These are phyloP conservation scores for Leccinum truebloodii DNA, from an alignment of 768 basidiomycete genomes.

Conservation along the genomic window DNA sequence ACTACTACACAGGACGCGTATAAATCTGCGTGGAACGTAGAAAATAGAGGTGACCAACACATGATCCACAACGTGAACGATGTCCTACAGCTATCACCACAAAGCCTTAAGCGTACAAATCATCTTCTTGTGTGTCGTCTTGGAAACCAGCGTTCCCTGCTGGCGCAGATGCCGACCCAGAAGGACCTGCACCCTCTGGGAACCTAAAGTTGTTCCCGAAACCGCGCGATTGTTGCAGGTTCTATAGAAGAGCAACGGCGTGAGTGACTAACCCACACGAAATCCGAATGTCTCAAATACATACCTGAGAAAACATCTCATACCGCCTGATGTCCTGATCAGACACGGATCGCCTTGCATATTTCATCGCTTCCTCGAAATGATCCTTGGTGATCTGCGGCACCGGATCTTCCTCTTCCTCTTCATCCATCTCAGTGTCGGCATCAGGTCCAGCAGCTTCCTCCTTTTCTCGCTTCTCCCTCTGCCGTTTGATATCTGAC, in stretches of 20 bases:
- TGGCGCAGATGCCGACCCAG: constrained; percentile 39
- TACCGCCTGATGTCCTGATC: constrained; percentile 97
- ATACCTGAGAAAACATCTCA: constrained; percentile 94
- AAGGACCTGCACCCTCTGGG: constrained; percentile 68
- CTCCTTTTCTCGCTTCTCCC: constrained; percentile 82
- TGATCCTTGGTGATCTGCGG: constrained; percentile 87
- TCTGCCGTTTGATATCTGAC: constrained; percentile 74
- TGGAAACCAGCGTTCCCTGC: constrained; percentile 78
- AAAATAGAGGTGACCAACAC: neutral
- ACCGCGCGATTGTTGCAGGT: constrained; percentile 81
- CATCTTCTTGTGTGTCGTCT: constrained; percentile 87
- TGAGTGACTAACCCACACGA: neutral
- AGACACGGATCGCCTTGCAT: constrained; percentile 93
- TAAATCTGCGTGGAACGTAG: neutral
- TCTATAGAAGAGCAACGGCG: constrained; percentile 43
- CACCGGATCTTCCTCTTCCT: constrained; percentile 83
- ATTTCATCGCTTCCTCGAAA: constrained; percentile 99
- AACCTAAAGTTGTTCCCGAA: constrained; percentile 98
- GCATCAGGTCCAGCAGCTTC: constrained; percentile 63
- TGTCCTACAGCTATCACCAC: neutral
- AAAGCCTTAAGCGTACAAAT: constrained; percentile 74
- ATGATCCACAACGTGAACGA: neutral
- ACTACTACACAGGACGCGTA: constrained; percentile 9
- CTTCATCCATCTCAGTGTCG: constrained; percentile 72
- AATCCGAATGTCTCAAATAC: constrained; percentile 18